Conservation (phyloP, 306 rosid species). For the Prunus fruticosa region DNA sequence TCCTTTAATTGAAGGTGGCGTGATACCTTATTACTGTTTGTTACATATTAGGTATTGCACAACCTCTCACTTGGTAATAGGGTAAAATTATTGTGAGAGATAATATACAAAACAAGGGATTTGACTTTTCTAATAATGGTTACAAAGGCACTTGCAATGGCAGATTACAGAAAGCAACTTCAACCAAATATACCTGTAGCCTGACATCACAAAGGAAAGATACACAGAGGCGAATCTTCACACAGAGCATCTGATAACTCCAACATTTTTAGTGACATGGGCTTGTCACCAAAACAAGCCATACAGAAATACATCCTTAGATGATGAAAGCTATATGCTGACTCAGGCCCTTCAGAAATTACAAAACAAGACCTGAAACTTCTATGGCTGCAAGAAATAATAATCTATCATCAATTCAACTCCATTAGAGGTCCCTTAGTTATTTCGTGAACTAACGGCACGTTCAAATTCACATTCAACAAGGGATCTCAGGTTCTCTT, state of each 20-base stretch:
- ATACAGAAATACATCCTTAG: not conserved
- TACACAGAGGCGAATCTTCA: not conserved
- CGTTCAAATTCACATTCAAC: not conserved
- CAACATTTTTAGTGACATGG: not conserved
- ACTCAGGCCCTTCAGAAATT: not conserved
- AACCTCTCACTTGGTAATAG: not conserved
- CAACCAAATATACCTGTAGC: not conserved
- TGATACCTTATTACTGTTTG: not conserved
- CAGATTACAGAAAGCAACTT: not conserved
- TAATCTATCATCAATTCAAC: not conserved
- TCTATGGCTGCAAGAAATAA: not conserved
- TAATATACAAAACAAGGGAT: not conserved
- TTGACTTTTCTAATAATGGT: not conserved
- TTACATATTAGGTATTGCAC: not conserved
- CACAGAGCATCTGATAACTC: not conserved
- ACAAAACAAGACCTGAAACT: not conserved
- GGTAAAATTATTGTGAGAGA: not conserved
- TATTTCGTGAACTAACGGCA: not conserved
- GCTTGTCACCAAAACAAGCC: not conserved
- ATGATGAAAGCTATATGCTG: not conserved
- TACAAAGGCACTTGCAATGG: not conserved
- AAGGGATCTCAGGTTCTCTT: not conserved
- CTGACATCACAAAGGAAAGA: not conserved
- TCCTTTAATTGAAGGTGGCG: not conserved
- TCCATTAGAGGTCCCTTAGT: not conserved